These are phyloP conservation scores for Fraxinus quadrangulata DNA, from an alignment of 257 asterid genomes.

Conservation along the genomic window DNA sequence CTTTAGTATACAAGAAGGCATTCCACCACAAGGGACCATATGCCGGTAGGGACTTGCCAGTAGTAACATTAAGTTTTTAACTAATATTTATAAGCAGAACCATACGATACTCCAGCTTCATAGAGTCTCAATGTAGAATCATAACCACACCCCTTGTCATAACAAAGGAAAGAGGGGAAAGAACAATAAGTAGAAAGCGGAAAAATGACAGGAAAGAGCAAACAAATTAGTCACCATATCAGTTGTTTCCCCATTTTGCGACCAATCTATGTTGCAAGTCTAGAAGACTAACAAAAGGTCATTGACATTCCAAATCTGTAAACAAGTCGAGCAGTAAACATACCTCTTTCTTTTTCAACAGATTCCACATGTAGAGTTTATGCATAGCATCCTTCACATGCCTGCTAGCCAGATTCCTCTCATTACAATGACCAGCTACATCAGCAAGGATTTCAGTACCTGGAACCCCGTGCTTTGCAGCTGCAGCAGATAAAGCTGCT, in stretches of 20 bases:
- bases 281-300: background rate
- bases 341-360: conserved; percentile 75
- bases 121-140: no score
- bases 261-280: background rate
- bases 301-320: background rate
- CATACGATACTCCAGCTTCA: background rate
- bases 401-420: conserved; percentile 69
- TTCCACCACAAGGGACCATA: background rate
- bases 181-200: no score
- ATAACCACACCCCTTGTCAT: no score
- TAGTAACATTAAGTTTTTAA: background rate
- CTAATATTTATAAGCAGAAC: background rate
- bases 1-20: background rate
- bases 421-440: conserved; percentile 76
- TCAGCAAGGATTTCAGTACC: conserved; percentile 47
- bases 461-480: conserved; percentile 50
- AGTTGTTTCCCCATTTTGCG: background rate
- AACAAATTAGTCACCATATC: background rate
- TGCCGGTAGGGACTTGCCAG: background rate
- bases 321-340: background rate
- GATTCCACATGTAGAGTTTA: conserved; percentile 74
- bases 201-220: background rate
- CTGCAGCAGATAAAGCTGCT: conserved; percentile 59
- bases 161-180: no score
- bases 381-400: conserved; percentile 67